Percentiles rank a stretch among this genome's conserved stretches.
phyloP scores from a whole-genome alignment of 768 basidiomycete species.

The Myochromella boudieri region DNA sequence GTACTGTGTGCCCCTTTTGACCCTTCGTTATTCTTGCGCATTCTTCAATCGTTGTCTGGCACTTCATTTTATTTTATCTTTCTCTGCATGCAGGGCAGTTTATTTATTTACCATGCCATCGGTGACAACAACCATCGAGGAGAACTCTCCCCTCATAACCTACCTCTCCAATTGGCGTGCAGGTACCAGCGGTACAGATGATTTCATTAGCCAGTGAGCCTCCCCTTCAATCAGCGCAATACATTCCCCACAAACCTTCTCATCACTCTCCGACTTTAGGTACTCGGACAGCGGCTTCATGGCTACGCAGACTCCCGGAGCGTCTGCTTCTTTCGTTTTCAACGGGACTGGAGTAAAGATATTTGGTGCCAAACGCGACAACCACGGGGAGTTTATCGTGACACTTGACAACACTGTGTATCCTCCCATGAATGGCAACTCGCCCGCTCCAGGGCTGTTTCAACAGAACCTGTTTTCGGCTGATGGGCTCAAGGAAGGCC shows the following conservation, averaged over 20 bases:
- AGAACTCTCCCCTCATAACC: slow-evolving; percentile 18
- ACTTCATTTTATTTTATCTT: not conserved
- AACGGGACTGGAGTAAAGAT: slow-evolving; percentile 49
- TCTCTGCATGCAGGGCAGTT: not conserved
- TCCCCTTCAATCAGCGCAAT: too few relatives aligned
- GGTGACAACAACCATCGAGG: slow-evolving; percentile 13
- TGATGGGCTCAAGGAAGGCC: slow-evolving; percentile 28
- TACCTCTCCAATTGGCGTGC: slow-evolving; percentile 12
- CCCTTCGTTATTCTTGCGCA: too few relatives aligned
- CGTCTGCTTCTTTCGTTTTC: slow-evolving; percentile 40
- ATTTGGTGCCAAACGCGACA: slow-evolving; percentile 47
- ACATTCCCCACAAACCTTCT: too few relatives aligned
- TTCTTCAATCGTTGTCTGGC: too few relatives aligned
- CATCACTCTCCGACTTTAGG: slow-evolving; percentile 15
- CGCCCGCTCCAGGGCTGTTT: slow-evolving; percentile 28
- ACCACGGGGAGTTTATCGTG: slow-evolving; percentile 46
- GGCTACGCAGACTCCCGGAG: slow-evolving; percentile 30
- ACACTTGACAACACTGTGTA: slow-evolving; percentile 35
- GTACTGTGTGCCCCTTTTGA: not conserved
- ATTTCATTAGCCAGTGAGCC: slow-evolving; percentile 6
- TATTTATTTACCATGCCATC: slow-evolving; percentile 11
- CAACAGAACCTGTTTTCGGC: slow-evolving; percentile 41
- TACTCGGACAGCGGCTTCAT: slow-evolving; percentile 40
- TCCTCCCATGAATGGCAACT: slow-evolving; percentile 26
- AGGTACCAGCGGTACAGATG: slow-evolving; percentile 8